Conservation (phyloP, 352 stramenopile genomes). For the Globisporangium camurandrum region DNA sequence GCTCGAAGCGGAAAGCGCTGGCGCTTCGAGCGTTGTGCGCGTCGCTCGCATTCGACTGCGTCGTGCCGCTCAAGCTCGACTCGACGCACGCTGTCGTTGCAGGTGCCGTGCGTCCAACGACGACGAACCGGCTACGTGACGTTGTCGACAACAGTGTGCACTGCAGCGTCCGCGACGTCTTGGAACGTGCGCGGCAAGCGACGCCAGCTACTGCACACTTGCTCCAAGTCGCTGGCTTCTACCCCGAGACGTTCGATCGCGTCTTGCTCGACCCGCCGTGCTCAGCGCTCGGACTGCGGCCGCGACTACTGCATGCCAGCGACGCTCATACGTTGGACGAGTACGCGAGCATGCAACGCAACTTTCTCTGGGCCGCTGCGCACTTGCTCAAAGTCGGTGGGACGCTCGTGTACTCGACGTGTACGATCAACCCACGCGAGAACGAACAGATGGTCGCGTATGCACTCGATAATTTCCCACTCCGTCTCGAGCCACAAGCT, state of each 20-base stretch:
- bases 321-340: constrained; percentile 60
- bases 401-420: constrained; percentile 93
- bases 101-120: no score
- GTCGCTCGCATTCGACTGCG: constrained; percentile 45
- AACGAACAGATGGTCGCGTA: constrained; percentile 91
- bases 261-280: constrained; percentile 91
- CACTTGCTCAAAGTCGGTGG: constrained; percentile 88
- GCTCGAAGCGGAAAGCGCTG: constrained; percentile 85
- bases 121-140: no score
- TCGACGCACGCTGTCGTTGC: constrained; percentile 83
- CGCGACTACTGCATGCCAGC: constrained; percentile 83
- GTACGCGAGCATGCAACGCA: constrained; percentile 83
- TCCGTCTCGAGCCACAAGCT: constrained; percentile 67
- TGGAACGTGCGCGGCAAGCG: constrained; percentile 37
- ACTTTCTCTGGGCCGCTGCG: constrained; percentile 83
- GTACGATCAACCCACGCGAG: constrained; percentile 89
- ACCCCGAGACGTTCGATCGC: constrained; percentile 90
- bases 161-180: constrained; percentile 48
- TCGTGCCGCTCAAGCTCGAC: constrained; percentile 67
- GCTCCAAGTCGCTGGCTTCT: constrained; percentile 82
- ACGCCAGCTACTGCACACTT: constrained; percentile 51
- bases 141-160: neutral
- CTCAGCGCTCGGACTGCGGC: constrained; percentile 89
- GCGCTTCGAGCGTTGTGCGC: constrained; percentile 73
- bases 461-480: constrained; percentile 81